phyloP scores from a whole-genome alignment of 176 grass and related monocot genomes.

The Saccharum spontaneum region DNA sequence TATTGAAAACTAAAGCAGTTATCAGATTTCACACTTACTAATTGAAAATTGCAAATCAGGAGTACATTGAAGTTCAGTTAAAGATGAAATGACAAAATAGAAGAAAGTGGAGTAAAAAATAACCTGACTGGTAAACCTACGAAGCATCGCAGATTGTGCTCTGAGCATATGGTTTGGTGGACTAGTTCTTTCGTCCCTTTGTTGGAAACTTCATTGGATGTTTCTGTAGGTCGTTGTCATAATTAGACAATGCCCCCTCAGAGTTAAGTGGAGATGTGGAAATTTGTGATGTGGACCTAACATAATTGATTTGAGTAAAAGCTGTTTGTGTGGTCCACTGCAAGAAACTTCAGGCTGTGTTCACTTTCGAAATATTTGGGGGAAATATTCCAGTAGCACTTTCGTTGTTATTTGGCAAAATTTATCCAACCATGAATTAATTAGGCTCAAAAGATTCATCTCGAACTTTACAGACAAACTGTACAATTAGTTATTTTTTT shows the following conservation, averaged over 20 bases:
- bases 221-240: background rate
- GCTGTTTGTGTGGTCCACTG: background rate
- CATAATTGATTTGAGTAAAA: background rate
- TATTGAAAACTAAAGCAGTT: background rate
- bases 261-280: background rate
- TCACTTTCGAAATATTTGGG: no score
- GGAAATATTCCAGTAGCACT: no score
- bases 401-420: no score
- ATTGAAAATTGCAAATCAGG: background rate
- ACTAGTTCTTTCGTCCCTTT: background rate
- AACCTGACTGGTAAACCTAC: background rate
- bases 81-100: background rate
- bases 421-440: no score
- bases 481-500: no score
- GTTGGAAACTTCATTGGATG: background rate
- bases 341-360: constrained; percentile 19
- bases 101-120: constrained; percentile 17
- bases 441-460: no score
- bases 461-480: no score
- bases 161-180: background rate
- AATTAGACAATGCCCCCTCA: background rate
- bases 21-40: background rate
- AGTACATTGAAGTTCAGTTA: background rate
- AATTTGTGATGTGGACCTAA: background rate
- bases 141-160: background rate